phyloP scores from a whole-genome alignment of 2,329 filamentous ascomycete species.

The Aspergillus sp. region DNA sequence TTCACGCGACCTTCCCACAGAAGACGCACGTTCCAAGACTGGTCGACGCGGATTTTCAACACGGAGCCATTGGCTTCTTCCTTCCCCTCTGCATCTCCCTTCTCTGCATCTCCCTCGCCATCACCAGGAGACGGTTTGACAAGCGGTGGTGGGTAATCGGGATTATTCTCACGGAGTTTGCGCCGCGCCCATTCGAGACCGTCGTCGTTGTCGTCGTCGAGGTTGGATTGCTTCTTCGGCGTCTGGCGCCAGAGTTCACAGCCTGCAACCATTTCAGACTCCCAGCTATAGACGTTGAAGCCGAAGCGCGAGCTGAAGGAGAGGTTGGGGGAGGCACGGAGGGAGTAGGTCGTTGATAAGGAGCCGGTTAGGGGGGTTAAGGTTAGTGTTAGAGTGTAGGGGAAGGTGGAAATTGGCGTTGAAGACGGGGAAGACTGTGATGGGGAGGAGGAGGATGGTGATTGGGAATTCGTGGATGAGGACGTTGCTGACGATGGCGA shows the following conservation, averaged over 20 bases:
- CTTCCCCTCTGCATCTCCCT: slow-evolving; percentile 11
- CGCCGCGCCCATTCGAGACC: slow-evolving; percentile 35
- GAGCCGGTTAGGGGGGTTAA: slow-evolving; percentile 92
- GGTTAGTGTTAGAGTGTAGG: slow-evolving; percentile 86
- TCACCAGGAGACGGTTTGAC: slow-evolving; percentile 5
- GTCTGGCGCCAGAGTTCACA: slow-evolving; percentile 80
- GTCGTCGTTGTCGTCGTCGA: slow-evolving; percentile 33
- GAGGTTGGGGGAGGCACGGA: slow-evolving; percentile 73
- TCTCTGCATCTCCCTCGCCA: slow-evolving; percentile 6
- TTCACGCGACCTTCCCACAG: slow-evolving; percentile 92
- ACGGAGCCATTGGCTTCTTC: slow-evolving; percentile 72
- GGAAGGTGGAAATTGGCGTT: slow-evolving; percentile 59
- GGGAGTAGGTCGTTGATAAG: slow-evolving; percentile 82
- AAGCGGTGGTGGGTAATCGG: slow-evolving; percentile 11
- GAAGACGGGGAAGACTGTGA: slow-evolving; percentile 15
- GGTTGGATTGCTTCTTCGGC: slow-evolving; percentile 6
- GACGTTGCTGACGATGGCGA: slow-evolving; percentile 35
- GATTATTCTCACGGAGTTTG: slow-evolving; percentile 26
- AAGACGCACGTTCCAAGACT: slow-evolving; percentile 75
- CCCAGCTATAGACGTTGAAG: slow-evolving; percentile 97
- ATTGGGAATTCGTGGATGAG: slow-evolving; percentile 3
- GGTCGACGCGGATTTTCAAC: slow-evolving; percentile 80
- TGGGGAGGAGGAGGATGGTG: slow-evolving; percentile 12
- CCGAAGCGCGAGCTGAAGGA: slow-evolving; percentile 85
- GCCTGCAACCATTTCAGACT: slow-evolving; percentile 85